phyloP scores from a whole-genome alignment of 2,329 filamentous ascomycete genomes.

The Alternaria tenuissima region DNA sequence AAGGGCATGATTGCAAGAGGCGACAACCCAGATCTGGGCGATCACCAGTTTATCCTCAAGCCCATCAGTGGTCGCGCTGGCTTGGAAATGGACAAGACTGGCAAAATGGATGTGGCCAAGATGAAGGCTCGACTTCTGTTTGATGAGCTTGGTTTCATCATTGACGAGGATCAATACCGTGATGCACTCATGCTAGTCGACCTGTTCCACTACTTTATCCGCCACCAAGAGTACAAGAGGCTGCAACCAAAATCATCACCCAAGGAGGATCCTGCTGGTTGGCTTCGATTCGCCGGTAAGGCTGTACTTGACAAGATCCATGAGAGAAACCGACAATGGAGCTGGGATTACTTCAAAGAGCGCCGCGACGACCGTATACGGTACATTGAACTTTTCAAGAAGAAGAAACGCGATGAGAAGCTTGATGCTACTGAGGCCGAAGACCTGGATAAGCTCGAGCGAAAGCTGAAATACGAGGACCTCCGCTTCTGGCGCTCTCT shows the following conservation, averaged over 20 bases:
- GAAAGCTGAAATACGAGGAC: constrained; percentile 92
- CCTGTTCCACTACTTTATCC: constrained; percentile 96
- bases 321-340: constrained; percentile 90
- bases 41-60: constrained; percentile 93
- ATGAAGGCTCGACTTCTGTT: constrained; percentile 92
- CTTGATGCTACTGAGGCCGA: constrained; percentile 74
- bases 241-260: constrained; percentile 84
- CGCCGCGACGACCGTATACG: constrained; percentile 85
- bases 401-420: constrained; percentile 75
- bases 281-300: constrained; percentile 90
- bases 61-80: constrained; percentile 96
- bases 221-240: constrained; percentile 96
- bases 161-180: constrained; percentile 97
- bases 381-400: constrained; percentile 97
- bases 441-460: constrained; percentile 79
- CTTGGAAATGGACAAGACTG: constrained; percentile 93
- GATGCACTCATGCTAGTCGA: constrained; percentile 98
- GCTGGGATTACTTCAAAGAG: constrained; percentile 94
- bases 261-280: constrained; percentile 90
- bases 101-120: constrained; percentile 78
- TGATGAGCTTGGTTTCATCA: constrained; percentile 96
- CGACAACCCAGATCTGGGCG: constrained; percentile 63
- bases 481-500: constrained; percentile 96
- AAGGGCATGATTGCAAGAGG: constrained; percentile 79
- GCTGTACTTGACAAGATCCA: constrained; percentile 94